Evolutionary conservation across 208 protist genomes (phyloP), one percentile per base, ranked within the genome.

Genomic region (Herpetomonas tarakana): DNA sequence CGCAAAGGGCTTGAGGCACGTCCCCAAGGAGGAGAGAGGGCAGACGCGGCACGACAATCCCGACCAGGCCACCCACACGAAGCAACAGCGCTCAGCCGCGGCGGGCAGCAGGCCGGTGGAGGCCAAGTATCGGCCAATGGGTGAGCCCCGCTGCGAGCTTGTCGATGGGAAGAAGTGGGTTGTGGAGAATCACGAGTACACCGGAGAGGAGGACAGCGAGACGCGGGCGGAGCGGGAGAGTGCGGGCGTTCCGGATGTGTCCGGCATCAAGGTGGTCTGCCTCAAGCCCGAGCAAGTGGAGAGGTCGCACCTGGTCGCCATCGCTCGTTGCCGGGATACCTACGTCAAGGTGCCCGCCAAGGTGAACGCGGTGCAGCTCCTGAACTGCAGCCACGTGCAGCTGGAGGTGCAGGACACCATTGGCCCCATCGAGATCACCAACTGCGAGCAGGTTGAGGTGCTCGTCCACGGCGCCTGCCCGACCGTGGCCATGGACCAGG

Each of bases 331-430:
- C 58, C 31, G 45, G 24, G 24, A 26, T 1, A 57, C 30, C 22
- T 47, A 56, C 58, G 57, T 71, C 39, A 53, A 47, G 27, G 31
- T 71, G 16, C 52, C 46, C 3, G 35, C 16, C 4, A 71, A 71
- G 51, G 27, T 71, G 14, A 71, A 71, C 58, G 46, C 65, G 11
- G 29, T 71, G 6, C 52, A 58, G 52, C 27, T 71, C 16, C 25
- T 71, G 44, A 57, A 71, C 22, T 71, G 65, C 41, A 24, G 16
- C 12, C 29, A 53, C 7, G 65, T 71, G 26, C 39, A 56, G 28
- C 26, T 71, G 4, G 52, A 65, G 35, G 25, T 71, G n/a, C 30
- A 61, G 29, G 51, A 60, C 58, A 65, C 65, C n/a, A 49, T 71
- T 6, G 56, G 65, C 21, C 65, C 65, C 4, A 51, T 65, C 12